These are phyloP conservation scores for Nicotiana tabacum DNA, from an alignment of 257 asterid genomes.

Conservation along the genomic window DNA sequence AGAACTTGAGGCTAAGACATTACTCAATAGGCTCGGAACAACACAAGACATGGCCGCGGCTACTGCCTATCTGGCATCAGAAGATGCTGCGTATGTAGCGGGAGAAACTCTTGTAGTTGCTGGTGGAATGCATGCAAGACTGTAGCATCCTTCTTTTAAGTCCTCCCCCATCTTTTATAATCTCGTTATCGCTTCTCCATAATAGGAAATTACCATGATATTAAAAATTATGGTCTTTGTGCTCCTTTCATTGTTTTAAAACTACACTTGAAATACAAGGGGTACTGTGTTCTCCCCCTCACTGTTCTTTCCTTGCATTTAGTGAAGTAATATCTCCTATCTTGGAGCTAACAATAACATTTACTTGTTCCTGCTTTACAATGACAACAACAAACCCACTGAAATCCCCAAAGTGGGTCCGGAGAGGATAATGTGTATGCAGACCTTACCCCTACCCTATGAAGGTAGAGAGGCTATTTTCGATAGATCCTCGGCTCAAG, in stretches of 20 bases:
- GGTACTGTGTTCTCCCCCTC: not conserved
- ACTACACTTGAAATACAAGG: not conserved
- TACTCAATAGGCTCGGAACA: conserved; percentile 69
- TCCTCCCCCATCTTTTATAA: not conserved
- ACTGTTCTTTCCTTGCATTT: not conserved
- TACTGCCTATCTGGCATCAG: conserved; percentile 75
- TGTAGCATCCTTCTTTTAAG: conserved; percentile 18
- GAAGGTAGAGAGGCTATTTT: too few relatives aligned
- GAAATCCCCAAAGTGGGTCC: too few relatives aligned
- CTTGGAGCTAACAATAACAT: not conserved
- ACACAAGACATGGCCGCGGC: conserved; percentile 90
- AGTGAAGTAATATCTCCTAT: not conserved
- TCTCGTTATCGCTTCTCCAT: not conserved
- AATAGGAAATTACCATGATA: not conserved
- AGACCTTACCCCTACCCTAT: too few relatives aligned
- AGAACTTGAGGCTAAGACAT: conserved; percentile 53
- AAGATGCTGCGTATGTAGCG: conserved; percentile 79
- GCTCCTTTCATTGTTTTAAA: not conserved
- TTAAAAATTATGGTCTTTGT: not conserved
- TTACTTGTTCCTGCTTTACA: not conserved
- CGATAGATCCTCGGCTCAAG: too few relatives aligned
- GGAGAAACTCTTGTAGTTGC: conserved; percentile 83
- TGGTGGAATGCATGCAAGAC: conserved; percentile 80
- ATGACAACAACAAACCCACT: too few relatives aligned
- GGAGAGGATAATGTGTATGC: too few relatives aligned